phyloP scores from a whole-genome alignment of 2,329 filamentous ascomycete species.

The Phoma herbarum region DNA sequence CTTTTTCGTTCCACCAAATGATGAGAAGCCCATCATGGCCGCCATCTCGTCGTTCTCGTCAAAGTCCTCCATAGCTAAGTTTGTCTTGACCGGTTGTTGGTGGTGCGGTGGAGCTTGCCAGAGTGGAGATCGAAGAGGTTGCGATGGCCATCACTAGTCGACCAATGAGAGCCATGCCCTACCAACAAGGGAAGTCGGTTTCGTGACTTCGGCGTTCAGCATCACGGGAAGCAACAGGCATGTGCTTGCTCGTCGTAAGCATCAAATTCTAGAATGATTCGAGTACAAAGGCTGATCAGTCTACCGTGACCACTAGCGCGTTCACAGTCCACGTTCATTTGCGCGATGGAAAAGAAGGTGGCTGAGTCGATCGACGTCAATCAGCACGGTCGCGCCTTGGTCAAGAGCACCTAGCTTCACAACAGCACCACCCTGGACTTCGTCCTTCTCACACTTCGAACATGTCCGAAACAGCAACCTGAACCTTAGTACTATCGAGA shows the following conservation, averaged over 20 bases:
- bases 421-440: constrained; percentile 4
- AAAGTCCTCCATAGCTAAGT: constrained; percentile 29
- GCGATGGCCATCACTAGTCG: constrained; percentile 6
- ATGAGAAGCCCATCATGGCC: constrained; percentile 75
- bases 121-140: constrained; percentile 7
- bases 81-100: constrained; percentile 4
- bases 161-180: constrained; percentile 9
- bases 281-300: neutral
- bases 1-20: constrained; percentile 74
- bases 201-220: constrained; percentile 2
- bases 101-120: neutral
- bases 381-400: constrained; percentile 13
- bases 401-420: constrained; percentile 15
- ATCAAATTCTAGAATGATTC: neutral
- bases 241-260: neutral
- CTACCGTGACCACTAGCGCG: neutral
- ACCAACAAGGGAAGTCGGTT: constrained; percentile 4
- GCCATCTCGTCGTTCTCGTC: constrained; percentile 64
- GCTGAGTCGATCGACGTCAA: constrained; percentile 22
- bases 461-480: constrained; percentile 24
- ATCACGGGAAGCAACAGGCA: neutral
- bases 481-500: constrained; percentile 2
- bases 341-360: constrained; percentile 5
- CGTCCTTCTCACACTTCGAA: neutral
- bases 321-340: neutral